Evolutionary conservation across 2,329 filamentous ascomycete species (phyloP).

Genomic region (Aspergillus nomiae): DNA sequence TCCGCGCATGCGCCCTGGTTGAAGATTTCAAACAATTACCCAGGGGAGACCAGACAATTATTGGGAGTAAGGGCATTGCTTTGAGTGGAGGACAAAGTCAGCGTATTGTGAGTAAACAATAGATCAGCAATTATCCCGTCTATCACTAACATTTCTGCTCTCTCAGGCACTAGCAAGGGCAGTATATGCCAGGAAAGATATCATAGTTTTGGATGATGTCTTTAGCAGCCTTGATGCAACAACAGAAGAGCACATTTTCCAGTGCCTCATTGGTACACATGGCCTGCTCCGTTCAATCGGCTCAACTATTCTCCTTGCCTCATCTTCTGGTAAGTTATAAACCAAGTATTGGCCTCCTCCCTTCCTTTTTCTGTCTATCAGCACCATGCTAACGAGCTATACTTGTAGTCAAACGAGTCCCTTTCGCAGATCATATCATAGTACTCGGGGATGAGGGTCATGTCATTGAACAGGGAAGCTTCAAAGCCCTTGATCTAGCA

Average conservation of each 20-base stretch:
- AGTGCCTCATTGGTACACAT: conserved; percentile 48
- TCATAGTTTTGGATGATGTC: conserved; percentile 55
- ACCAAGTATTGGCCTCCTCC: background rate
- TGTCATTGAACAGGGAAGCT: conserved; percentile 46
- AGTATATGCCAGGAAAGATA: conserved; percentile 51
- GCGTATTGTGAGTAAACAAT: conserved; percentile 42
- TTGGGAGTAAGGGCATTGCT: conserved; percentile 54
- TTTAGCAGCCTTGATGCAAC: conserved; percentile 54
- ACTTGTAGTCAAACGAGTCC: conserved; percentile 39
- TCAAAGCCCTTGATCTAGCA: conserved; percentile 35
- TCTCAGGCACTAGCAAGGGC: conserved; percentile 53
- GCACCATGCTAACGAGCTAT: background rate
- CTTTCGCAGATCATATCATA: conserved; percentile 47
- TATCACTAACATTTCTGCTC: background rate
- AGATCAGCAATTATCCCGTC: background rate
- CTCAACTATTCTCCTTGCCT: conserved; percentile 43
- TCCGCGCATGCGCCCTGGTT: conserved; percentile 40
- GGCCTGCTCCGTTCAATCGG: conserved; percentile 47
- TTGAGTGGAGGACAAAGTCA: conserved; percentile 58
- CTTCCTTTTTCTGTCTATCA: background rate
- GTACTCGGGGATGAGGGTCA: conserved; percentile 41
- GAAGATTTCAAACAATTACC: conserved; percentile 45
- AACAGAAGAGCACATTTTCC: conserved; percentile 53
- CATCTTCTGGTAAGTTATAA: conserved; percentile 34
- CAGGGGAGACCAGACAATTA: conserved; percentile 47